Evolutionary conservation across 768 basidiomycete genomes (phyloP).

Genomic region (Pleurotus pulmonarius): DNA sequence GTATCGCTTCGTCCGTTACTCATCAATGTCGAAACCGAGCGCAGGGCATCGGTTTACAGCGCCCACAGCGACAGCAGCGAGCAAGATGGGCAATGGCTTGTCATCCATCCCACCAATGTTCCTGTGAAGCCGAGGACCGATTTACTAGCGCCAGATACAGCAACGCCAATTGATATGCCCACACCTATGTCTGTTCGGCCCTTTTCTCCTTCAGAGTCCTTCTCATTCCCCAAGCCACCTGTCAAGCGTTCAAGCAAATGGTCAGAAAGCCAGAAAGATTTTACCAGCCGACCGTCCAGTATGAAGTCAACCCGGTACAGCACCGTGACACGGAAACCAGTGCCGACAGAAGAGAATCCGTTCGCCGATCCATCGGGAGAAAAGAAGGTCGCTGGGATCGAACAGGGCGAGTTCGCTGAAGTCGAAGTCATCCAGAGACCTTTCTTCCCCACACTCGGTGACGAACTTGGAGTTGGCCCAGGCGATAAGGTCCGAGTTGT

Average conservation of each 20-base stretch:
- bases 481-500: conserved; percentile 54
- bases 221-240: conserved; percentile 67
- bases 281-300: background rate
- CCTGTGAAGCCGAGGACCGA: background rate
- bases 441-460: conserved; percentile 52
- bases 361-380: conserved; percentile 18
- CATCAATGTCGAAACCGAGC: conserved; percentile 13
- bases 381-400: background rate
- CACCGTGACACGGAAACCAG: conserved; percentile 5
- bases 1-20: conserved; percentile 6
- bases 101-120: conserved; percentile 17
- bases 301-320: conserved; percentile 11
- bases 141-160: conserved; percentile 3
- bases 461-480: conserved; percentile 52
- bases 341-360: conserved; percentile 16
- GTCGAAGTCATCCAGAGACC: conserved; percentile 51
- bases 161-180: conserved; percentile 9
- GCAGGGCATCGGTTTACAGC: conserved; percentile 37
- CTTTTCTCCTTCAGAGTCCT: conserved; percentile 65
- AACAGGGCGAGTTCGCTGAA: conserved; percentile 27
- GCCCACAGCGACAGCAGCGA: conserved; percentile 32
- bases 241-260: conserved; percentile 19
- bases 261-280: background rate
- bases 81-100: conserved; percentile 35
- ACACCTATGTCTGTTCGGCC: conserved; percentile 63